phyloP scores from a whole-genome alignment of 495 filamentous ascomycete genomes.

The Hypoxylon subgilvum region DNA sequence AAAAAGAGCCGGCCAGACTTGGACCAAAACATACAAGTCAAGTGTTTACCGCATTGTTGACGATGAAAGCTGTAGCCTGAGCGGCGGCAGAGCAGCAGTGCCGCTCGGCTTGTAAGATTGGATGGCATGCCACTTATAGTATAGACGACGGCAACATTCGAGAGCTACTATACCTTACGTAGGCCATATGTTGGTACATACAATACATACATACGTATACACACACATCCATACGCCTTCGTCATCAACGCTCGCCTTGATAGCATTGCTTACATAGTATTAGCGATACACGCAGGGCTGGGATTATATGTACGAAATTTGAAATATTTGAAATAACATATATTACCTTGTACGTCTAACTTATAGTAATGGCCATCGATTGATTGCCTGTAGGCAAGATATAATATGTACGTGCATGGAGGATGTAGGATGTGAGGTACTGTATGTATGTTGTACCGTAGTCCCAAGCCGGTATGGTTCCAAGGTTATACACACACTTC shows the following conservation, averaged over 20 bases:
- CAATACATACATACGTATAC: neutral
- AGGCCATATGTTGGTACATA: no score
- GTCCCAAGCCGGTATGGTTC: no score
- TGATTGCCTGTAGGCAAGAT: slow-evolving; percentile 1
- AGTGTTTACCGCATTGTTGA: no score
- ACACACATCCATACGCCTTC: neutral
- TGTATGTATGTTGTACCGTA: no score
- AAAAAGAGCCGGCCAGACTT: slow-evolving; percentile 15
- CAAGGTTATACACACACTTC: no score
- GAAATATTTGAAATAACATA: neutral
- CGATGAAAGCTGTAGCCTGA: slow-evolving; percentile 23
- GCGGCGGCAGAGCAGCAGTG: slow-evolving; percentile 27
- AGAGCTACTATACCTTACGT: neutral
- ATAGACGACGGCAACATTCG: slow-evolving; percentile 8
- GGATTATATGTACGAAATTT: no score
- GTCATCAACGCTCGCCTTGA: neutral
- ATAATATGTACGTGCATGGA: no score
- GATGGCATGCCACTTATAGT: slow-evolving; percentile 31
- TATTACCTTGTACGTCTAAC: neutral
- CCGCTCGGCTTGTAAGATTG: slow-evolving; percentile 31
- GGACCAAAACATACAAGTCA: no score
- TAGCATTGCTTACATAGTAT: neutral
- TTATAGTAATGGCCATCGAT: slow-evolving; percentile 4
- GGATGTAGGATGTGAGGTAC: no score
- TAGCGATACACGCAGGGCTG: slow-evolving; percentile 10